Conservation (phyloP, 805 yeast genomes). For the Yarrowia sp. region DNA sequence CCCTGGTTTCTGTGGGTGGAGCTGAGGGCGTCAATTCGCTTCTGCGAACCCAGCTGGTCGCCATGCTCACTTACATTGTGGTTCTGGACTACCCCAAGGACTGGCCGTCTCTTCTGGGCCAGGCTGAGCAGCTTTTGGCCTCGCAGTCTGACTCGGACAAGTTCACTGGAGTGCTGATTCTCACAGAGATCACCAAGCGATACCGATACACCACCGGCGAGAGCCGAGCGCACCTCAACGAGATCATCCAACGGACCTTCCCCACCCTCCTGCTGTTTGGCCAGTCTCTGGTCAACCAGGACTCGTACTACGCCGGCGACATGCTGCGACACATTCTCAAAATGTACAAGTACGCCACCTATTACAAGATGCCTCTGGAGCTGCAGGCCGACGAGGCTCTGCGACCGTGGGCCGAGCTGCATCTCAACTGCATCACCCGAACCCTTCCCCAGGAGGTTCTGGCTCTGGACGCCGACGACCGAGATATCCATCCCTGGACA, state of each 20-base stretch:
- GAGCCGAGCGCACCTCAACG: slow-evolving; percentile 52
- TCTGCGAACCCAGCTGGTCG: slow-evolving; percentile 45
- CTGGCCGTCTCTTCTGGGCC: slow-evolving; percentile 56
- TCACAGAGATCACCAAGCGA: slow-evolving; percentile 58
- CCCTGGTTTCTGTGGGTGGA: slow-evolving; percentile 41
- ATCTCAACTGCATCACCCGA: slow-evolving; percentile 62
- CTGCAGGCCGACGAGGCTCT: slow-evolving; percentile 54
- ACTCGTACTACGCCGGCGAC: slow-evolving; percentile 55
- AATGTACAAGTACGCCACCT: slow-evolving; percentile 70
- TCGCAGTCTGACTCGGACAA: slow-evolving; percentile 51
- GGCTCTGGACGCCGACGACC: slow-evolving; percentile 52
- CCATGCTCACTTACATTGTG: slow-evolving; percentile 52
- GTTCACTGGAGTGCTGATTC: slow-evolving; percentile 53
- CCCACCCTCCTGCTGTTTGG: slow-evolving; percentile 69
- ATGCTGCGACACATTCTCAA: slow-evolving; percentile 73
- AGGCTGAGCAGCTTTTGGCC: slow-evolving; percentile 48
- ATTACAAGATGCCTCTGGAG: slow-evolving; percentile 61
- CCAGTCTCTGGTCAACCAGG: slow-evolving; percentile 48
- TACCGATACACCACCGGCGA: slow-evolving; percentile 70
- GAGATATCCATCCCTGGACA: slow-evolving; percentile 57
- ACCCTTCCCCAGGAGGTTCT: slow-evolving; percentile 54
- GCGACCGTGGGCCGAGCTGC: slow-evolving; percentile 73
- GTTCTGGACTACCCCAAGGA: slow-evolving; percentile 48
- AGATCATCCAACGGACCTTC: slow-evolving; percentile 55
- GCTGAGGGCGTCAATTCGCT: slow-evolving; percentile 34